These are phyloP conservation scores for Ascosphaera pollenicola DNA, from an alignment of 2,329 filamentous ascomycete genomes.

Conservation along the genomic window DNA sequence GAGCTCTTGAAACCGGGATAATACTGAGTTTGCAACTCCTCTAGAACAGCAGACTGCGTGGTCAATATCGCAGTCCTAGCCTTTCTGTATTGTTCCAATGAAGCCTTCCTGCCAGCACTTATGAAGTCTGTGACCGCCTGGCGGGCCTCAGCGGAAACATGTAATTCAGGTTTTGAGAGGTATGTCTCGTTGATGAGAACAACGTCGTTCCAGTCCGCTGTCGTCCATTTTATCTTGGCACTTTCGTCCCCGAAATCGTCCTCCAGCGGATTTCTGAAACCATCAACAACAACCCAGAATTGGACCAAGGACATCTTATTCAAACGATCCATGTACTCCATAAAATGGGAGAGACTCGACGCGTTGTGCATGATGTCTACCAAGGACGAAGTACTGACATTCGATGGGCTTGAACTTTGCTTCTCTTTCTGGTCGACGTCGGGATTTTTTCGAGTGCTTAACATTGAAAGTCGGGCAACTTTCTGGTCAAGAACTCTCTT, in stretches of 20 bases:
- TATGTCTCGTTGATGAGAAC: conserved; percentile 85
- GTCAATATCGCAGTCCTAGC: conserved; percentile 63
- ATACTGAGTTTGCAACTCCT: conserved; percentile 61
- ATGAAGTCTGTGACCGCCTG: conserved; percentile 56
- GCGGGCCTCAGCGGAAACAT: conserved; percentile 47
- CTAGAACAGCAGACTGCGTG: conserved; percentile 62
- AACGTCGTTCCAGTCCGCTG: conserved; percentile 68
- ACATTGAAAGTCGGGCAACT: conserved; percentile 56
- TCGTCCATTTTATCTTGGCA: conserved; percentile 47
- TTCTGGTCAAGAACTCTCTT: conserved; percentile 76
- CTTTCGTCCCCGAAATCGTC: conserved; percentile 56
- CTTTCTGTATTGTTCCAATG: conserved; percentile 57
- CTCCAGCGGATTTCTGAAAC: conserved; percentile 82
- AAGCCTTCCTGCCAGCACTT: conserved; percentile 52
- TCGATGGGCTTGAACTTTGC: conserved; percentile 13
- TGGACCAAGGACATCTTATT: conserved; percentile 74
- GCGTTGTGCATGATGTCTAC: conserved; percentile 76
- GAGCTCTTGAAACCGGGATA: conserved; percentile 78
- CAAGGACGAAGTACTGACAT: conserved; percentile 46
- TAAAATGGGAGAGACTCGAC: conserved; percentile 87
- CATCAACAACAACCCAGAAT: conserved; percentile 96
- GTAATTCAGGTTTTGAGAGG: conserved; percentile 58
- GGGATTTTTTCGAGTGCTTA: conserved; percentile 27
- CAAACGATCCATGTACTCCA: conserved; percentile 98
- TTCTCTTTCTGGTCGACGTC: conserved; percentile 6